Percentiles rank a stretch among this genome's conserved stretches.
phyloP scores from a whole-genome alignment of 371 early-diverging fungal genomes.

The Entomophthora muscae region DNA sequence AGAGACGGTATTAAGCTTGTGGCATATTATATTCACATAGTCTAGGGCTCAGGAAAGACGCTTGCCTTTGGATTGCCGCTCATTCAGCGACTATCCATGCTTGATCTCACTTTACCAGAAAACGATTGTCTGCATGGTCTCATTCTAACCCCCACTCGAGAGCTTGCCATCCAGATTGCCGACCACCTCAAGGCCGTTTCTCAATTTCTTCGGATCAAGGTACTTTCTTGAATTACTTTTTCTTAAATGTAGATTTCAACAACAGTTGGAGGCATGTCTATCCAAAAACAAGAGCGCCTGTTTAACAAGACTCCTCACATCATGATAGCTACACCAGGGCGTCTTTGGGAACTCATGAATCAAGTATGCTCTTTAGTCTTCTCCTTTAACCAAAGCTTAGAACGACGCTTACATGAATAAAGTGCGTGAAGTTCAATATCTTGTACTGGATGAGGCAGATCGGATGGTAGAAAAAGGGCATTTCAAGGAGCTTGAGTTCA shows the following conservation, averaged over 20 bases:
- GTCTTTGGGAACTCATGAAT: conserved; percentile 82
- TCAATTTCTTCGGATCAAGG: conserved; percentile 28
- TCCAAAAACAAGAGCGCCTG: conserved; percentile 72
- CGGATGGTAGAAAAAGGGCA: conserved; percentile 88
- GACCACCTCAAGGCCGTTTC: conserved; percentile 49
- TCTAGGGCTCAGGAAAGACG: conserved; percentile 81
- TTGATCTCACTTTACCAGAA: conserved; percentile 15
- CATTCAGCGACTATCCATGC: conserved; percentile 30
- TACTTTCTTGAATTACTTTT: no score
- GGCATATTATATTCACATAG: neutral
- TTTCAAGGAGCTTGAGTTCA: conserved; percentile 53
- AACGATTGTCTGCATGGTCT: conserved; percentile 25
- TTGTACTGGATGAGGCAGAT: conserved; percentile 97
- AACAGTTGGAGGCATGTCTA: conserved; percentile 90
- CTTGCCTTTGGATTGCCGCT: conserved; percentile 84
- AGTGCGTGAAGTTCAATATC: conserved; percentile 34
- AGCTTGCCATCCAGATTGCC: conserved; percentile 77
- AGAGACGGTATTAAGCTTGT: conserved; percentile 49
- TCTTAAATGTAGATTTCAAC: conserved; percentile 30
- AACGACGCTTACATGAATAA: conserved; percentile 28
- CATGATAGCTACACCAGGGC: conserved; percentile 95
- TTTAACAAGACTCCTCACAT: conserved; percentile 56
- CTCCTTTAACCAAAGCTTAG: conserved; percentile 12
- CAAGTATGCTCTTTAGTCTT: conserved; percentile 21
- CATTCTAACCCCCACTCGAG: conserved; percentile 80